Base-by-base conservation (phyloP, 2,329 filamentous ascomycete genomes). In the Hirsutella rhossiliensis region DNA sequence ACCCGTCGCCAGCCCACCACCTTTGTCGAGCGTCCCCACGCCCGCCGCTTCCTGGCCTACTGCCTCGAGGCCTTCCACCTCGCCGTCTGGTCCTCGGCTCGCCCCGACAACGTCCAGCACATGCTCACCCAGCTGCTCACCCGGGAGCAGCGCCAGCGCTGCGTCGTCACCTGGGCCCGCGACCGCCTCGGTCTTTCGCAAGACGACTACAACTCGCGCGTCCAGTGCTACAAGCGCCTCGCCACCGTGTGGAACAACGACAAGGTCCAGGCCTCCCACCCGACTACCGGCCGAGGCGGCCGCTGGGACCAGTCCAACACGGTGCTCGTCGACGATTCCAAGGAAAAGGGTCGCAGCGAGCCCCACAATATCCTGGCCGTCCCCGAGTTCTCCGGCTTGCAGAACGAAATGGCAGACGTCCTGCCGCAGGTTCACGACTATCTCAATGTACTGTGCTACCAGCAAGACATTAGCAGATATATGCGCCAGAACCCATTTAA, bases 171-270 rank as follows among this genome's bases (percentile, higher is more conserved):
- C 44, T 96, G 89, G 88, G 82, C 72, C 6, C 79, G 92, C 28
- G 82, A 94, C 55, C 76, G 73, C 23, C 82, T 97, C 46, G 77
- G 77, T 18, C 74, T 98, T 4, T 72, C 73, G 0, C 36, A 52
- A 0, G 48, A 59, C 3, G 82, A 94, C 58, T 95, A 84, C 65
- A 66, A 72, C 45, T 52, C 62, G 41, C 84, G 85, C 46, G 80
- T 90, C 0, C 86, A 94, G 60, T 87, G 89, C 46, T 97, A 96
- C 72, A 98, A 98, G 68, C 76, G 85, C 32, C 72, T 98, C 3
- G 71, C 77, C 0, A 68, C 64, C 41, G 64, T 96, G 0, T 98
- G 92, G 92, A 55, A 54, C 12, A 64, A 78, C 50, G 59, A 61
- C 0, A 40, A 44, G 4, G 60, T 80, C 19, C 59, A 57, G 45